These are phyloP conservation scores for Sporisorium graminicola DNA, from an alignment of 1,284 basidiomycete species.

Conservation along the genomic window DNA sequence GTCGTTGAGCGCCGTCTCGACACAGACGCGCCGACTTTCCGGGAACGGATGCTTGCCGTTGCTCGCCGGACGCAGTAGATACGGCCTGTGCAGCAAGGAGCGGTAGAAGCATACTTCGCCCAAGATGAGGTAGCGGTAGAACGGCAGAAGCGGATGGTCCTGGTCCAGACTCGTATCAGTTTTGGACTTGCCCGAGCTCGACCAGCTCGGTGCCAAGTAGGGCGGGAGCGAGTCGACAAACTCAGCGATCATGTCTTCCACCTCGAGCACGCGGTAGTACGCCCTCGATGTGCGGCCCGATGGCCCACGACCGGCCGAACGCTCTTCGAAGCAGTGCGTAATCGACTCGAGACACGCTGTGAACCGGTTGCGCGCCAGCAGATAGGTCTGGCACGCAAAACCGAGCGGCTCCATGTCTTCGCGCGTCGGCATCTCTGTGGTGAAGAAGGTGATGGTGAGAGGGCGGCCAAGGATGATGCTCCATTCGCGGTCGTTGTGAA, in stretches of 20 bases:
- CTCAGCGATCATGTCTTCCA: slow-evolving; percentile 51
- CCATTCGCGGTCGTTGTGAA: slow-evolving; percentile 56
- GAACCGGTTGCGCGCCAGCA: slow-evolving; percentile 45
- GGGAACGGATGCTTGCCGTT: slow-evolving; percentile 54
- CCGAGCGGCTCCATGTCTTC: slow-evolving; percentile 48
- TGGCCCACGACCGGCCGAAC: slow-evolving; percentile 30
- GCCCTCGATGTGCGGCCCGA: slow-evolving; percentile 38
- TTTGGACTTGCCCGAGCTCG: slow-evolving; percentile 32
- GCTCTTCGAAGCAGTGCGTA: slow-evolving; percentile 51
- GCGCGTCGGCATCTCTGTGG: slow-evolving; percentile 49
- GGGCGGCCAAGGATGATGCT: slow-evolving; percentile 51
- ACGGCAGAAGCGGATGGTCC: slow-evolving; percentile 47
- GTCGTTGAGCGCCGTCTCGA: slow-evolving; percentile 52
- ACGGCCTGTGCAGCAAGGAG: slow-evolving; percentile 50
- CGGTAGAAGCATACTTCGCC: slow-evolving; percentile 52
- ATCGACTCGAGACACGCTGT: slow-evolving; percentile 46
- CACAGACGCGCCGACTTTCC: slow-evolving; percentile 38
- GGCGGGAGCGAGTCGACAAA: slow-evolving; percentile 51
- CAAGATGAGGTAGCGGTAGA: slow-evolving; percentile 48
- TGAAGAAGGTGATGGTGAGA: slow-evolving; percentile 47
- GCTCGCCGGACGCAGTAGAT: slow-evolving; percentile 35
- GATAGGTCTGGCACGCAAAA: slow-evolving; percentile 49
- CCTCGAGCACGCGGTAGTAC: slow-evolving; percentile 47
- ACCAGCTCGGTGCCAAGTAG: slow-evolving; percentile 44
- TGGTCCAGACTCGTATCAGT: slow-evolving; percentile 47